Conservation (phyloP, 139 green algal genomes). For the Coccomyxa sp. region DNA sequence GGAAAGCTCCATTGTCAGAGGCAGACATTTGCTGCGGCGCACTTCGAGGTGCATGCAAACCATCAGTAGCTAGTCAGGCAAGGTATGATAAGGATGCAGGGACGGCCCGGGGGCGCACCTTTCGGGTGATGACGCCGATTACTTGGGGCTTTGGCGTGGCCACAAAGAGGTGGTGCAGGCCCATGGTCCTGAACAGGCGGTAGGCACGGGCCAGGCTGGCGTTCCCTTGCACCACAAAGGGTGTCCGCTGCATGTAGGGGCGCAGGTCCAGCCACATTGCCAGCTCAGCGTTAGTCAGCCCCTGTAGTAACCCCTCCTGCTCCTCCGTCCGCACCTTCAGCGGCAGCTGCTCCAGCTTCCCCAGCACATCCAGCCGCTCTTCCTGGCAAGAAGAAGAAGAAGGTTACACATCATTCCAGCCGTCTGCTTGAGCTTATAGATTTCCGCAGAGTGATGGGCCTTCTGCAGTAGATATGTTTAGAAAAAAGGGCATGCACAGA, state of each 20-base stretch:
- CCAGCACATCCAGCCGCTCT: conserved; percentile 29
- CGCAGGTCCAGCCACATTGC: conserved; percentile 40
- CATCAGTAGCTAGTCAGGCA: background rate
- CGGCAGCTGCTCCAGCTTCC: conserved; percentile 42
- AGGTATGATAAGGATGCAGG: background rate
- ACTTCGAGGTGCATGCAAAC: background rate
- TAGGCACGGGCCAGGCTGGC: conserved; percentile 64
- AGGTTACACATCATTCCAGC: background rate
- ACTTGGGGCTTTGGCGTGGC: conserved; percentile 49
- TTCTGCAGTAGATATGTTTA: too few species aligned
- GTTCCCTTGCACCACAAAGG: conserved; percentile 30
- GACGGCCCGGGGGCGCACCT: conserved; percentile 25
- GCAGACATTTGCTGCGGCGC: too few species aligned
- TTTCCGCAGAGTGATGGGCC: too few species aligned
- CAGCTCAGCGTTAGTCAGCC: background rate
- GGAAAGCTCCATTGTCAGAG: too few species aligned
- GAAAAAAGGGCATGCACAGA: too few species aligned
- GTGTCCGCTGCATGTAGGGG: conserved; percentile 59
- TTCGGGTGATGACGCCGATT: conserved; percentile 75
- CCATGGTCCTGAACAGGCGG: conserved; percentile 75
- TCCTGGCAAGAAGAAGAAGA: conserved; percentile 2
- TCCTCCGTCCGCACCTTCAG: conserved; percentile 36
- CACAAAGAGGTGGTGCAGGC: conserved; percentile 78
- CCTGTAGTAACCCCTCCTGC: conserved; percentile 24
- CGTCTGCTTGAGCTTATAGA: too few species aligned